A percentile compares a stretch with the other conserved stretches of the same genome.
These are phyloP conservation scores for Cercospora sesami DNA, from an alignment of 2,329 filamentous ascomycete genomes.

Conservation along the genomic window DNA sequence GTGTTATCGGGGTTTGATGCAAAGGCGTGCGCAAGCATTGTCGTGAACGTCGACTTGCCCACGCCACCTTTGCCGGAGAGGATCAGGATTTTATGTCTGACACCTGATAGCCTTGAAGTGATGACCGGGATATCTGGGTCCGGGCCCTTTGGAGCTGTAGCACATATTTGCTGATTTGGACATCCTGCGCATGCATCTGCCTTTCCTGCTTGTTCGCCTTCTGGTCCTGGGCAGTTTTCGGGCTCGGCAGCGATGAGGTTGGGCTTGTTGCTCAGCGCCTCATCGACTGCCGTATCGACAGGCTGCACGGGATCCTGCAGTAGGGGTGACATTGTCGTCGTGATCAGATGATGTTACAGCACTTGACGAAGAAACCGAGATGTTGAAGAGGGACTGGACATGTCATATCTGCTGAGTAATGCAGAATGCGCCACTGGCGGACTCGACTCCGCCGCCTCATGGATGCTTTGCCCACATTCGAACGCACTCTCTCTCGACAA, in stretches of 20 bases:
- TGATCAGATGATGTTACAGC: background rate
- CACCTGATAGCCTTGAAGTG: conserved; percentile 73
- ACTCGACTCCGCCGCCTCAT: background rate
- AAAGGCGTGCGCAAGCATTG: conserved; percentile 84
- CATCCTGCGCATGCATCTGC: conserved; percentile 88
- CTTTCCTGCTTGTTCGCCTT: conserved; percentile 66
- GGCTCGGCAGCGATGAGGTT: conserved; percentile 75
- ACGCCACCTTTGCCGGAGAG: conserved; percentile 95
- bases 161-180: conserved; percentile 94
- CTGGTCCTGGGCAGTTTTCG: conserved; percentile 75
- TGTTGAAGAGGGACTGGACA: background rate
- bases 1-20: too few species aligned
- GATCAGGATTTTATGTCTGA: conserved; percentile 90
- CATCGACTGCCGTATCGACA: conserved; percentile 62
- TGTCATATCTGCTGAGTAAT: conserved; percentile 19
- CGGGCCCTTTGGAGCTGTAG: conserved; percentile 88
- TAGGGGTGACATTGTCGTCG: conserved; percentile 69
- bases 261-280: conserved; percentile 73
- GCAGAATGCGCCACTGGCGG: conserved; percentile 3
- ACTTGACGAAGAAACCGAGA: background rate
- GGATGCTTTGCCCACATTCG: background rate
- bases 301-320: conserved; percentile 66
- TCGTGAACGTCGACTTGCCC: conserved; percentile 92
- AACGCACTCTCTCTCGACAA: background rate
- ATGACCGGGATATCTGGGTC: conserved; percentile 93